Conservation (phyloP, 257 asterid genomes). For the Capsicum baccatum region DNA sequence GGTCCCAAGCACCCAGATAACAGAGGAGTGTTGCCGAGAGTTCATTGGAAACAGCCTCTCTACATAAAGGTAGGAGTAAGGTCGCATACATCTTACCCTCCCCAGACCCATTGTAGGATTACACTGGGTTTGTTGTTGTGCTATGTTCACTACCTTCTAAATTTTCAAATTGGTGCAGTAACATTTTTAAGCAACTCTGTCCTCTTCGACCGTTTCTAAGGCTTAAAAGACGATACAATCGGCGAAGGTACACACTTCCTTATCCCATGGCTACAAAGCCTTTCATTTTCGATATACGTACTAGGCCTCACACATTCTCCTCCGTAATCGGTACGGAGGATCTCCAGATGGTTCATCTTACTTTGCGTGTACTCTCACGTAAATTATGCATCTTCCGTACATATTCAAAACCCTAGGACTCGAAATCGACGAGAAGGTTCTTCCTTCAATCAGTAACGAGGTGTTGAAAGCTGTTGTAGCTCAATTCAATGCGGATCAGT, state of each 20-base stretch:
- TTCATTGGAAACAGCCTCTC: not conserved
- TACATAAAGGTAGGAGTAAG: not conserved
- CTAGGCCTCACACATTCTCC: constrained; percentile 84
- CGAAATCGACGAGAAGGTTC: no score
- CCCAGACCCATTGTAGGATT: not conserved
- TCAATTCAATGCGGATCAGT: constrained; percentile 35
- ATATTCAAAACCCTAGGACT: constrained; percentile 77
- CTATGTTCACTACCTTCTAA: not conserved
- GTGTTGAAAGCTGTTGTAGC: no score
- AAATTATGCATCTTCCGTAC: constrained; percentile 60
- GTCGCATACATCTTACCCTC: not conserved
- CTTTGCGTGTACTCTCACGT: constrained; percentile 91
- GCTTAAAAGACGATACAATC: constrained; percentile 71
- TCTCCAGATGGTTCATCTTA: constrained; percentile 95
- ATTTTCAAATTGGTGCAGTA: no score
- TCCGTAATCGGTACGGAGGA: constrained; percentile 89
- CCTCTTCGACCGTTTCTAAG: constrained; percentile 87
- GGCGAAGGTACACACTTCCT: constrained; percentile 93
- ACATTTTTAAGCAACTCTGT: constrained; percentile 40
- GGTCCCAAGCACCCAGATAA: no score
- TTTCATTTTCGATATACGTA: constrained; percentile 86
- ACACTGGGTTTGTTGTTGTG: not conserved
- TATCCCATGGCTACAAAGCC: constrained; percentile 92
- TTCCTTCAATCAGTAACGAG: no score
- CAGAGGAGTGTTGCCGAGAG: not conserved